Conservation (phyloP, 257 asterid genomes). For the Nicotiana otophora region DNA sequence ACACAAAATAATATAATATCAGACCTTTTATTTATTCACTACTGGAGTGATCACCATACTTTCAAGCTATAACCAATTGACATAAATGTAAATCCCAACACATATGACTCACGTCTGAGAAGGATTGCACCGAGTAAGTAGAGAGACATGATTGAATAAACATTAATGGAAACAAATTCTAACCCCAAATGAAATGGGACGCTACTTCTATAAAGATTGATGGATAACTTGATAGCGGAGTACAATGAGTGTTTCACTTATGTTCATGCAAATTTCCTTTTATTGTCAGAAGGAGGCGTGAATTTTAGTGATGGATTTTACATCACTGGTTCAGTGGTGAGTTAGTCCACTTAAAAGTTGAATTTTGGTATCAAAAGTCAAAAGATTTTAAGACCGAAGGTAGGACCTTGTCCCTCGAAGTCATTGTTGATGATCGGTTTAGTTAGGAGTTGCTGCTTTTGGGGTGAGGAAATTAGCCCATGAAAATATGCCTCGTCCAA, state of each 20-base stretch:
- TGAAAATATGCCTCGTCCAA: not conserved
- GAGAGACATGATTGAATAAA: not conserved
- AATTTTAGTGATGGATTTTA: not conserved
- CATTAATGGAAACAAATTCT: not conserved
- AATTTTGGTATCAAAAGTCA: not conserved
- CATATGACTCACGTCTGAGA: not conserved
- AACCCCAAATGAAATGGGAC: not conserved
- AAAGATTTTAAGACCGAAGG: not conserved
- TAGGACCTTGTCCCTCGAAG: not conserved
- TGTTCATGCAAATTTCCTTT: not conserved
- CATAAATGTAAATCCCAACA: no score
- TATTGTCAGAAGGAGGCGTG: not conserved
- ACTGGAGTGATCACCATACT: no score
- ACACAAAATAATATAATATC: no score
- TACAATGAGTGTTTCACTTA: not conserved
- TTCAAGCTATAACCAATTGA: no score
- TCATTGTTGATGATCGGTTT: not conserved
- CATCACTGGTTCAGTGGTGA: not conserved
- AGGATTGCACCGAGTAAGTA: not conserved
- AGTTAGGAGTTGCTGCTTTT: not conserved
- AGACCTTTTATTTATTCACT: no score
- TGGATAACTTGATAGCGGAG: not conserved
- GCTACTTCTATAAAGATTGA: not conserved
- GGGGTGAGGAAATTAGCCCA: not conserved
- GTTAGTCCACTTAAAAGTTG: not conserved